A percentile compares a stretch with the other conserved stretches of the same genome.
These are phyloP conservation scores for Monosporascus sp. DNA, from an alignment of 2,329 filamentous ascomycete genomes.

Conservation along the genomic window DNA sequence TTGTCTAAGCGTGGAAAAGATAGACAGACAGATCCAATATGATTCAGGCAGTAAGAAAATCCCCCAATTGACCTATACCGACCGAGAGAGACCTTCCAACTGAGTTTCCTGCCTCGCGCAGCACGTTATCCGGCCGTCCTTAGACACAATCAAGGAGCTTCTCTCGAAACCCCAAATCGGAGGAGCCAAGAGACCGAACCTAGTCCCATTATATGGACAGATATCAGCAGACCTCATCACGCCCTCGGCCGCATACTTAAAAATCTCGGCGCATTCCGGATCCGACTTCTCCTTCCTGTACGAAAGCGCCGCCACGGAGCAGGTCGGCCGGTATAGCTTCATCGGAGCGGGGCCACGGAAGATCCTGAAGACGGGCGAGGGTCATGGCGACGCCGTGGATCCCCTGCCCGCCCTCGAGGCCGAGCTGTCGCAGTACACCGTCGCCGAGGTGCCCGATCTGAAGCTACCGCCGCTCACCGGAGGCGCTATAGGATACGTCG, in stretches of 20 bases:
- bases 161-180: constrained; percentile 31
- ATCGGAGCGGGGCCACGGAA: constrained; percentile 77
- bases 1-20: neutral
- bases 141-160: constrained; percentile 41
- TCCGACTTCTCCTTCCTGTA: constrained; percentile 89
- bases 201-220: constrained; percentile 77
- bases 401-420: constrained; percentile 77
- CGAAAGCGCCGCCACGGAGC: constrained; percentile 91
- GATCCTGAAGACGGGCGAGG: constrained; percentile 80
- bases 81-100: too few species aligned
- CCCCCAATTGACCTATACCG: neutral
- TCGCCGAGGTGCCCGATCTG: constrained; percentile 78
- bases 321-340: constrained; percentile 92
- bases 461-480: constrained; percentile 81
- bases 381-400: constrained; percentile 78
- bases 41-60: constrained; percentile 20
- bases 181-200: constrained; percentile 51
- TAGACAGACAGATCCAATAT: constrained; percentile 10
- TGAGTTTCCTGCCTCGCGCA: constrained; percentile 14
- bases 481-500: constrained; percentile 92
- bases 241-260: constrained; percentile 91
- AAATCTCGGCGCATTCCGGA: constrained; percentile 70
- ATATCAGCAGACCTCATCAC: constrained; percentile 91
- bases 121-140: constrained; percentile 39
- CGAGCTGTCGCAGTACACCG: constrained; percentile 73